Evolutionary conservation across 1,284 basidiomycete genomes (phyloP), one percentile per base, ranked within the genome.

Genomic region (Mycosarcoma mackinlayi): DNA sequence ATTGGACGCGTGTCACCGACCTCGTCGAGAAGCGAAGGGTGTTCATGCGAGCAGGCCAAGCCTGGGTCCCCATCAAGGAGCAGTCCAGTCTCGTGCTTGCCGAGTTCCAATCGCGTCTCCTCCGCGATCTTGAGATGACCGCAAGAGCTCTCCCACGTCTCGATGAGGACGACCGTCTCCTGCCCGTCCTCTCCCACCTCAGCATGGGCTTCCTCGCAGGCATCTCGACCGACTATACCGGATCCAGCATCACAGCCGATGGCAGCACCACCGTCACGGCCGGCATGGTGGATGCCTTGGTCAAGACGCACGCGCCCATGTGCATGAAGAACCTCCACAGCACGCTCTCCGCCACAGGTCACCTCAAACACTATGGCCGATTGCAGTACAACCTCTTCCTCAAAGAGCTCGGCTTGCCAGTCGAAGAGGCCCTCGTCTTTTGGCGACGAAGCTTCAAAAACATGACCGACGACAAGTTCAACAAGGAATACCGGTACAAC

Each of bases 401-500:
- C 75, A 99, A 99, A 45, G 76, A 78, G 39, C 86, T 98, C 52
- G 95, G 95, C 2, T 84, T 99, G 47, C 92, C 94, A 0, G 89
- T 99, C 48, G 95, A 99, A 27, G 95, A 99, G 84, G 94, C 96
- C 3, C 84, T 98, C 50, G 84, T 89, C 7, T 98, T 98, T 84
- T 99, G 96, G 96, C 87, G 93, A 53, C 90, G 90, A 75, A 90
- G 91, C 30, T 98, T 96, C 83, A 83, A 83, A 27, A 86, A 84
- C 41, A 84, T 87, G 45, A 89, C 89, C 21, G 94, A 98, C 72
- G 94, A 98, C 85, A 92, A 94, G 84, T 99, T 98, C 85, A 94
- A 94, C 85, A 99, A 98, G 83, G 92, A 97, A 81, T 91, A 98
- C 86, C 90, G 89, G 76, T 99, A 99, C 84, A 98, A 98, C 77